Conservation (phyloP, 1,139 yeast genomes). For the Suhomyces coccinellae region DNA sequence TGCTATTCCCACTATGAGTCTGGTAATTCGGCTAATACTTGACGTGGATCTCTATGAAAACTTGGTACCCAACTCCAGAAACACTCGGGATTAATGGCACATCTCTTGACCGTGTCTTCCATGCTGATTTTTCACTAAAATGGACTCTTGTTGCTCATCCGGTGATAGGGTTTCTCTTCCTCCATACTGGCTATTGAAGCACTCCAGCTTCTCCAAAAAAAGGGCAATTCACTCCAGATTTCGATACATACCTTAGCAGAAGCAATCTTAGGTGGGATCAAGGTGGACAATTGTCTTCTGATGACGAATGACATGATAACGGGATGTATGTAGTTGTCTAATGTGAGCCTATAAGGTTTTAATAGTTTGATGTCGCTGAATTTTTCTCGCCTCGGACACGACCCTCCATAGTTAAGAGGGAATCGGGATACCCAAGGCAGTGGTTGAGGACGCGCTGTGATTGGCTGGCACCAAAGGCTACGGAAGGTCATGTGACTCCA, state of each 20-base stretch:
- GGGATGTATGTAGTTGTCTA: conserved; percentile 7
- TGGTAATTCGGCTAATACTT: background rate
- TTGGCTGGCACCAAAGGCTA: conserved; percentile 8
- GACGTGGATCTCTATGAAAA: background rate
- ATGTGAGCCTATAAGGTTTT: conserved; percentile 3
- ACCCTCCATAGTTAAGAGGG: conserved; percentile 7
- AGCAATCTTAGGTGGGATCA: conserved; percentile 98
- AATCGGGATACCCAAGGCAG: conserved; percentile 3
- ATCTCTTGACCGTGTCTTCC: background rate
- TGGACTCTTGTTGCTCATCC: background rate
- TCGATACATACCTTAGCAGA: conserved; percentile 76
- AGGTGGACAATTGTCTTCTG: conserved; percentile 92
- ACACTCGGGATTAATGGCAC: background rate
- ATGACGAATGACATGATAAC: conserved; percentile 72
- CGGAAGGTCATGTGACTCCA: background rate
- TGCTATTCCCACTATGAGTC: too few relatives aligned
- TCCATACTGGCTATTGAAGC: background rate
- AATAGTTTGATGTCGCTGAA: conserved; percentile 8
- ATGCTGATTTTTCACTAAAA: background rate
- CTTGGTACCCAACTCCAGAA: background rate
- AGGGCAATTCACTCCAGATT: background rate
- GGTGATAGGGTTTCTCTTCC: background rate
- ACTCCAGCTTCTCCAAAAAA: background rate
- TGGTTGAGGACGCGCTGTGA: conserved; percentile 4
- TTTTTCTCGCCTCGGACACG: conserved; percentile 13